Base-by-base conservation (phyloP, 176 grass and related monocot genomes). In the Triticum dicoccoides region DNA sequence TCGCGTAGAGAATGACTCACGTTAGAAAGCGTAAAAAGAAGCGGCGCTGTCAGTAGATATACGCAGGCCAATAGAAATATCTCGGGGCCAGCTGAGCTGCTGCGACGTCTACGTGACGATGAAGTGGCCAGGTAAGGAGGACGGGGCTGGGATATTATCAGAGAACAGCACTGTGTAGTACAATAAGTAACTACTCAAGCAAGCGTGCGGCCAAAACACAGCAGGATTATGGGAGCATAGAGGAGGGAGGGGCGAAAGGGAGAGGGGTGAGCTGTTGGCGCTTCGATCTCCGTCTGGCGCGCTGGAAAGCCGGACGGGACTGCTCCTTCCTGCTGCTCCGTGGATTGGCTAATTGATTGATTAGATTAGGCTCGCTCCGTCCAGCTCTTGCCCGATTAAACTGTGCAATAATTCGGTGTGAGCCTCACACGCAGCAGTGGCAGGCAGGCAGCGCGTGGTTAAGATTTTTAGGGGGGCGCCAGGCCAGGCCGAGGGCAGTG, bases 201-300 rank as follows among this genome's bases (percentile, higher is more conserved):
- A 9, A 20, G 88, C 52, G 44, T 83, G 52, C 56, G 6, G 79
- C 65, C 73, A 79, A 90, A 0, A 47, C 20, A 25, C 42, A 44
- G 79, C 54, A 39, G 62, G 24, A 87, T 76, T 18, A 77, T 37
- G 38, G 80, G 34, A 73, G 72, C 42, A 11, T 11, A 44, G 42
- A 41, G 38, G 38, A 41, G 5, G 38, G 38, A 41, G 41, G 41
- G 41, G 41, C 41, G 44, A 47, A 87, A 76, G 85, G 61, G 81
- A 84, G 89, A 88, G 76, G 69, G 81, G 81, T 88, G 81, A 87
- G 89, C 89, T 56, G 76, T 65, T 77, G 2, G 73, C 20, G 74
- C 54, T 52, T 33, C 18, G 56, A 59, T 21, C 42, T 18, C 71
- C 11, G 38, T 44, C 27, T 18, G 27, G 41, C 21, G 51, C 68